Percentiles rank a stretch among this genome's conserved stretches.
Evolutionary conservation across 2,329 filamentous ascomycete species (phyloP).

Genomic region (Sarocladiaceae sp.): DNA sequence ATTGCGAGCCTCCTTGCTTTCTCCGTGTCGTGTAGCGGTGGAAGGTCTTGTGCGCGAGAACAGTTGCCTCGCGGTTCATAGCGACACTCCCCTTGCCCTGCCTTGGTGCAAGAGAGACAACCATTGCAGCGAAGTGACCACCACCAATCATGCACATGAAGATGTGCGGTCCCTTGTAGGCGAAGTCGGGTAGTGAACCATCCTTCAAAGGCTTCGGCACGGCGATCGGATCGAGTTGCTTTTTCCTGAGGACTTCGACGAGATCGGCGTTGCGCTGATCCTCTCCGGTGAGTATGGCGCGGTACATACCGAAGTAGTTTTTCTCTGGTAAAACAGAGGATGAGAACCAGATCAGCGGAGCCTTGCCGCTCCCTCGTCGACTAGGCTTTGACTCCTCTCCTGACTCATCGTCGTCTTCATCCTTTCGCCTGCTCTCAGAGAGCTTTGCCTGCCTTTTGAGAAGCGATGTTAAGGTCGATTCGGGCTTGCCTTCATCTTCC

Average conservation of each 20-base stretch:
- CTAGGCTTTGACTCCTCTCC: slow-evolving; percentile 12
- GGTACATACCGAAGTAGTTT: slow-evolving; percentile 80
- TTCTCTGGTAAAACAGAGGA: slow-evolving; percentile 72
- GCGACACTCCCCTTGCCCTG: slow-evolving; percentile 65
- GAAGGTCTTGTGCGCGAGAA: slow-evolving; percentile 95
- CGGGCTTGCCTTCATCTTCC: slow-evolving; percentile 54
- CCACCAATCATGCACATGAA: slow-evolving; percentile 99
- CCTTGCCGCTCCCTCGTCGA: slow-evolving; percentile 44
- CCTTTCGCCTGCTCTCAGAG: slow-evolving; percentile 44
- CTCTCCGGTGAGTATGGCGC: slow-evolving; percentile 68
- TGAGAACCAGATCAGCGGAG: slow-evolving; percentile 81
- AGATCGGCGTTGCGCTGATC: slow-evolving; percentile 63
- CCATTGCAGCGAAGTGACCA: slow-evolving; percentile 95
- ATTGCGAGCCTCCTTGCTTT: slow-evolving; percentile 95
- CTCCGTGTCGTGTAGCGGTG: slow-evolving; percentile 94
- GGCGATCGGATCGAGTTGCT: slow-evolving; percentile 67
- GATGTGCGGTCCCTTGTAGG: slow-evolving; percentile 73
- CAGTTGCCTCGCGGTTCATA: slow-evolving; percentile 79
- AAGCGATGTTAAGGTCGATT: slow-evolving; percentile 69
- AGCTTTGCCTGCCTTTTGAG: slow-evolving; percentile 80
- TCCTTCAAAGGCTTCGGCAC: slow-evolving; percentile 53
- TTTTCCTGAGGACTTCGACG: slow-evolving; percentile 65
- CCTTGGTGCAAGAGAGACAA: slow-evolving; percentile 82
- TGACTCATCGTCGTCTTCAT: slow-evolving; percentile 43
- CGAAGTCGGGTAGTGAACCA: slow-evolving; percentile 48